Evolutionary conservation across 352 stramenopile genomes (phyloP).

Genomic region (Stephanocyclus meneghinianus): DNA sequence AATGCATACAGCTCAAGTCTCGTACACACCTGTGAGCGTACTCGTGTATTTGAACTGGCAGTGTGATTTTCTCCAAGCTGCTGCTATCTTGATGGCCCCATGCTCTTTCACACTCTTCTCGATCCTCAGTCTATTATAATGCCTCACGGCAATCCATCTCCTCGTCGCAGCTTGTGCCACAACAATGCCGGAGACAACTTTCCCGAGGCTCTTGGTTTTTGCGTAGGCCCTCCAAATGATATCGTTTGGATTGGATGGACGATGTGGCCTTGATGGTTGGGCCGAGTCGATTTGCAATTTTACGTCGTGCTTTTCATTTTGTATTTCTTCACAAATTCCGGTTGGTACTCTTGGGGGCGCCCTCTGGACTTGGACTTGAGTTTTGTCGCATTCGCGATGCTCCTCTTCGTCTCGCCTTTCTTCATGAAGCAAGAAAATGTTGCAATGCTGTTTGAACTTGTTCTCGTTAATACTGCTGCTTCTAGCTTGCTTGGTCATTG

Average conservation of each 20-base stretch:
- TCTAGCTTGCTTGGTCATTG: no score
- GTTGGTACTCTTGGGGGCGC: no score
- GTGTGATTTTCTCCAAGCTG: no score
- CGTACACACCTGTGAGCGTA: background rate
- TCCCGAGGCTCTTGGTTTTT: background rate
- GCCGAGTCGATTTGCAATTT: background rate
- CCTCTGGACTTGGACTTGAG: no score
- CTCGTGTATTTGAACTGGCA: no score
- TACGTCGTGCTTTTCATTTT: background rate
- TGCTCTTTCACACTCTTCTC: background rate
- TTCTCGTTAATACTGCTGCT: no score
- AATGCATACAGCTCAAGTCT: no score
- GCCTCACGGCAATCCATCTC: background rate
- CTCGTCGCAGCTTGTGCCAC: background rate
- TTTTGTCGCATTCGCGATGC: no score
- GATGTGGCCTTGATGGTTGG: background rate
- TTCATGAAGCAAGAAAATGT: no score
- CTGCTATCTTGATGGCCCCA: background rate
- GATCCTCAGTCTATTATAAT: background rate
- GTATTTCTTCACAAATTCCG: background rate
- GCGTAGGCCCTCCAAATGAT: slow-evolving; percentile 11
- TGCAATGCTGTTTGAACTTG: no score
- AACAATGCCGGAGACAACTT: background rate
- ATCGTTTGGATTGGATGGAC: background rate
- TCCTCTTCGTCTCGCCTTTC: no score